Conservation (phyloP, 495 filamentous ascomycete genomes). For the Oidiodendron maius region DNA sequence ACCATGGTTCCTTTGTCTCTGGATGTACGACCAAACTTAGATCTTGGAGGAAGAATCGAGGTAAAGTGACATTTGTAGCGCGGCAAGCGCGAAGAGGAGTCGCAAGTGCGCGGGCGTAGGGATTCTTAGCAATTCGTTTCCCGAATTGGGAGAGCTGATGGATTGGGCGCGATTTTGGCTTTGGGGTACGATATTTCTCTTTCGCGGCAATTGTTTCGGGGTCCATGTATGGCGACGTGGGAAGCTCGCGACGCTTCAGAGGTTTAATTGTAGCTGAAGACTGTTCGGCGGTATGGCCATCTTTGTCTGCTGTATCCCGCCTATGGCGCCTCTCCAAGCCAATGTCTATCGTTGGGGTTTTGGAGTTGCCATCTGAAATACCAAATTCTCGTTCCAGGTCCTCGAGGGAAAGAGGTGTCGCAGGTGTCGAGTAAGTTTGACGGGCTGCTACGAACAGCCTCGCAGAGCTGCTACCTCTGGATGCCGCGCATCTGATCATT, state of each 20-base stretch:
- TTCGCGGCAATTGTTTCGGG: slow-evolving; percentile 33
- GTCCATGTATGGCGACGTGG: slow-evolving; percentile 48
- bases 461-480: slow-evolving; percentile 13
- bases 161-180: slow-evolving; percentile 10
- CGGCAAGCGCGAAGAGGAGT: slow-evolving; percentile 57
- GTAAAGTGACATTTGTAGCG: slow-evolving; percentile 49
- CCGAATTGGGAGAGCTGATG: slow-evolving; percentile 35
- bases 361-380: not conserved
- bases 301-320: not conserved
- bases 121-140: slow-evolving; percentile 46
- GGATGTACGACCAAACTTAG: slow-evolving; percentile 56
- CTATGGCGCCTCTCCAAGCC: not conserved
- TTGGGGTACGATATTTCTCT: slow-evolving; percentile 15
- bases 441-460: not conserved
- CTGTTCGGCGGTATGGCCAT: not conserved
- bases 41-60: slow-evolving; percentile 56
- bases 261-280: not conserved
- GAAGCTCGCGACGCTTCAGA: slow-evolving; percentile 15
- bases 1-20: slow-evolving; percentile 46
- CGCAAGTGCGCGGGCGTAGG: slow-evolving; percentile 61
- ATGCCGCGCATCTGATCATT: slow-evolving; percentile 13
- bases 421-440: not conserved
- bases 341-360: not conserved
- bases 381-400: not conserved
- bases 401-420: not conserved